A percentile compares a stretch with the other conserved stretches of the same genome.
Evolutionary conservation across 1,139 yeast species (phyloP).

Genomic region (Eremothecium sinecaudum): DNA sequence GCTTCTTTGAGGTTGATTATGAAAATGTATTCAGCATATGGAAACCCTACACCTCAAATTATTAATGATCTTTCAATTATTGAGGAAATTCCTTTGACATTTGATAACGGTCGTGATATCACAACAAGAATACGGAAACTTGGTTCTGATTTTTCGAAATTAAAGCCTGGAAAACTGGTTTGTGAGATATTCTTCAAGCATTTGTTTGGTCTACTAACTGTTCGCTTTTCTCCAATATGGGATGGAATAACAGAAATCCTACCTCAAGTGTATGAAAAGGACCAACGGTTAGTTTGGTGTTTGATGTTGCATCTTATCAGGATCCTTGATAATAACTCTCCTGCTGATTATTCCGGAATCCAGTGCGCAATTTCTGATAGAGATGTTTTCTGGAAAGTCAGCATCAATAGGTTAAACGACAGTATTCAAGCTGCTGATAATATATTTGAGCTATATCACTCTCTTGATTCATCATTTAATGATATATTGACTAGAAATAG

Average conservation of each 20-base stretch:
- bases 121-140: conserved; percentile 59
- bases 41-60: conserved; percentile 32
- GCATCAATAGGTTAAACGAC: conserved; percentile 33
- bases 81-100: conserved; percentile 62
- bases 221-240: conserved; percentile 82
- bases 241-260: conserved; percentile 57
- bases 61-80: conserved; percentile 42
- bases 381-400: conserved; percentile 25
- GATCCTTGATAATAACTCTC: conserved; percentile 16
- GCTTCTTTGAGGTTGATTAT: conserved; percentile 38
- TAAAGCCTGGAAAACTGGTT: conserved; percentile 30
- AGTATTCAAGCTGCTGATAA: conserved; percentile 25
- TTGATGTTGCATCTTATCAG: conserved; percentile 36
- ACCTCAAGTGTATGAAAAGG: conserved; percentile 38
- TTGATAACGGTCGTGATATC: conserved; percentile 68
- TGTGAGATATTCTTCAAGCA: conserved; percentile 44
- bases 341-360: conserved; percentile 17
- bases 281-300: conserved; percentile 49
- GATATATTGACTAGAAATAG: conserved; percentile 32
- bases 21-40: conserved; percentile 28
- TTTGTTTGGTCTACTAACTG: conserved; percentile 64
- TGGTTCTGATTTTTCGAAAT: conserved; percentile 40
- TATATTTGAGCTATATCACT: conserved; percentile 24
- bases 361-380: conserved; percentile 10
- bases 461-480: conserved; percentile 33